phyloP scores from a whole-genome alignment of 2,329 filamentous ascomycete genomes.

The Verticillium nubilum region DNA sequence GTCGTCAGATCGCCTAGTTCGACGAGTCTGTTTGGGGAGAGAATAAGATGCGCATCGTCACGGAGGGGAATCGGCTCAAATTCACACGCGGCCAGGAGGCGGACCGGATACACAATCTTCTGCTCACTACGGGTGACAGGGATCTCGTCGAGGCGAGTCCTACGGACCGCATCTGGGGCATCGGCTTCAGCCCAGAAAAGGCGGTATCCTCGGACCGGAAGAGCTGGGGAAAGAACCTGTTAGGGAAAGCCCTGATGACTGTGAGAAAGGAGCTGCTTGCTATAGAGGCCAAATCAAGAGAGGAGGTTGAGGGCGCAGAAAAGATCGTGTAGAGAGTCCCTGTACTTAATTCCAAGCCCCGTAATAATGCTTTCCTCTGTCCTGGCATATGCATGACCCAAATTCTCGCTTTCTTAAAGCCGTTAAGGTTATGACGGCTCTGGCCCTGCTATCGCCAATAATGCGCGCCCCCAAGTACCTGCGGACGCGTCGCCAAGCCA shows the following conservation, averaged over 20 bases:
- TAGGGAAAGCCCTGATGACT: conserved; percentile 57
- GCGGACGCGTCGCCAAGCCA: too few species aligned
- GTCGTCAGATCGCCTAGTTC: conserved; percentile 49
- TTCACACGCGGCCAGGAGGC: conserved; percentile 35
- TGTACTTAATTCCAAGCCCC: too few species aligned
- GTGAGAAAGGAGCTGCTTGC: conserved; percentile 43
- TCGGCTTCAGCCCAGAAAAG: conserved; percentile 50
- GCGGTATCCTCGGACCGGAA: conserved; percentile 37
- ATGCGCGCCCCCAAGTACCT: too few species aligned
- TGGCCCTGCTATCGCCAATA: too few species aligned
- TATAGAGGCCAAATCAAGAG: conserved; percentile 26
- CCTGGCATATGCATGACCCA: too few species aligned
- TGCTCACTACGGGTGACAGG: conserved; percentile 53
- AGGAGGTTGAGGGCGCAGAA: conserved; percentile 22
- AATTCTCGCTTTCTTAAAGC: too few species aligned
- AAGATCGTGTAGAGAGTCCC: not conserved
- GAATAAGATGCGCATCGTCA: conserved; percentile 48
- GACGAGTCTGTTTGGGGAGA: conserved; percentile 43
- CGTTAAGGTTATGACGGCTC: too few species aligned
- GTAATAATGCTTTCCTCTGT: too few species aligned
- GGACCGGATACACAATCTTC: conserved; percentile 35
- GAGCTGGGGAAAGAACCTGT: conserved; percentile 58
- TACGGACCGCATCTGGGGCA: conserved; percentile 59
- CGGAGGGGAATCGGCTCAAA: conserved; percentile 53
- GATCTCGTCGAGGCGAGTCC: conserved; percentile 59